Evolutionary conservation across 2,329 filamentous ascomycete species (phyloP), one percentile per base, ranked within the genome.

Genomic region (Rhinocladiella mackenziei): DNA sequence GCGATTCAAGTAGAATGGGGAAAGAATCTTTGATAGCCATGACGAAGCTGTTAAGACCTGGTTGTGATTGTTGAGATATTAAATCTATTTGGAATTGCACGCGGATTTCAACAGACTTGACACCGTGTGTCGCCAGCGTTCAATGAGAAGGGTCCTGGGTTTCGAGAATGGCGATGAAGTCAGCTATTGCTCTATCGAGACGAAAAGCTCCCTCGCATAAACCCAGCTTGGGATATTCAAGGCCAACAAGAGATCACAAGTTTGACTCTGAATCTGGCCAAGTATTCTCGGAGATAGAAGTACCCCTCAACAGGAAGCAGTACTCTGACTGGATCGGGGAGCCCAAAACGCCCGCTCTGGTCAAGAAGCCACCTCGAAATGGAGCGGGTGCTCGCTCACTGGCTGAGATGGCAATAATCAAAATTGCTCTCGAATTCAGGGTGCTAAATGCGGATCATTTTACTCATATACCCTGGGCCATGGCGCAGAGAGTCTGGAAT

Each of bases 401-500:
- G 15, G 37, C 37, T 18, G 50, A 51, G 2, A 51, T 51, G 23
- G 49, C 53, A n/a, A 38, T 36, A 18, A 43, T 33, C 39, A 48
- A 45, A 31, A 25, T 56, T 8, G 48, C 47, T n/a, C 32, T 11
- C 10, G 63, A 71, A 39, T 67, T 70, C 43, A 62, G 65, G 8
- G 55, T 40, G 15, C 42, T 72, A 13, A 62, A 58, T 1, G 34
- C 56, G 1, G 57, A 59, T 2, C 54, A 66, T 43, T 68, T 72
- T 51, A 54, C 50, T 4, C 43, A 56, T 29, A 43, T 71, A 1
- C 67, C 66, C 1, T 71, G 66, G 67, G 46, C 48, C 13, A 49
- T 71, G 34, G 68, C 67, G 1, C 50, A 56, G 30, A 60, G 63
- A 29, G 45, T 72, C 5, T 71, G 68, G 67, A 56, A 65, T 9